Base-by-base conservation (phyloP, 2,329 filamentous ascomycete species). In the Emergomyces africanus region DNA sequence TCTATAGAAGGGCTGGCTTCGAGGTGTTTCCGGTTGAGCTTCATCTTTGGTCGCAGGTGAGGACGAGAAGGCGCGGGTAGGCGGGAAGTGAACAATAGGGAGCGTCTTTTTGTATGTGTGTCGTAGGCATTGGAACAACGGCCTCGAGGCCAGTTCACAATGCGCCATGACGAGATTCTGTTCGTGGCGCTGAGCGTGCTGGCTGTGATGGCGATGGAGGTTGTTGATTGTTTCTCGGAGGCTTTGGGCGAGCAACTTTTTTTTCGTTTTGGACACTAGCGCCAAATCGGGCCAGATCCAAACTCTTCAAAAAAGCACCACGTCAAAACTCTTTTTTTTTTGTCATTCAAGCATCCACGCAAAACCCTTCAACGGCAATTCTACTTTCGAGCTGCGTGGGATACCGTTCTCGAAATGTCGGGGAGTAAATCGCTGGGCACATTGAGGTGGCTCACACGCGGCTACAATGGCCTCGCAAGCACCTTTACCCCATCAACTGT, bases 1-100 rank as follows among this genome's bases (percentile, higher is more conserved):
- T 64, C 71, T 74, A 67, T 75, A 70, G 66, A 76, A 77, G 46
- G 75, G 68, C 66, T 70, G 64, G 59, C 65, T 72, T 61, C 69
- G 61, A 28, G 66, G 57, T 64, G 75, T 71, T 58, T 69, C 66
- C 68, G 79, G 75, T 62, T 73, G 64, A 33, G 61, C 67, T 64
- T 79, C 77, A 66, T 78, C 75, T 60, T 69, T 68, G 60, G 69
- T 67, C 49, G 68, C 64, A 51, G 75, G 67, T 30, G 80, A 76
- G 55, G 76, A 75, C 59, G 78, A 78, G 64, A 83, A 78, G 65
- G 75, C 69, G 51, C 80, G 78, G 60, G 71, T 69, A 58, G 70
- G 65, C 64, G 72, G 72, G 42, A 71, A 58, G 61, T 72, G 72
- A 49, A 70, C 57, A 55, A 65, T 66, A 25, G 71, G 63, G 41